A percentile compares a stretch with the other conserved stretches of the same genome.
Conservation (phyloP, 495 filamentous ascomycete genomes). For the Penicillium riverlandense region DNA sequence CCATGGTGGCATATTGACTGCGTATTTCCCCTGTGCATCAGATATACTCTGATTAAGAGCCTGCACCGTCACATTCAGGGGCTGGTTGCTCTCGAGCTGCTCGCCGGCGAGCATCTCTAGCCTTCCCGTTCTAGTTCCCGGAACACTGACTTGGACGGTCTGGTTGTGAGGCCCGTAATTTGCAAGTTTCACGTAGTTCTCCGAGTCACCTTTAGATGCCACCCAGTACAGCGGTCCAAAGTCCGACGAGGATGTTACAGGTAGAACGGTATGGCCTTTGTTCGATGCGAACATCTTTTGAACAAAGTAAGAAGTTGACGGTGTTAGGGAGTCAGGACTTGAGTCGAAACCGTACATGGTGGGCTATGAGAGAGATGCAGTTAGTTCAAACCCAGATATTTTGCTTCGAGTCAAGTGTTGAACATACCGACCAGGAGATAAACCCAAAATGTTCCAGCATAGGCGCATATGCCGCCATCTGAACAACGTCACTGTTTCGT, state of each 20-base stretch:
- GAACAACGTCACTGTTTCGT: constrained; percentile 52
- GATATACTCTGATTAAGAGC: constrained; percentile 8
- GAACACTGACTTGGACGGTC: constrained; percentile 18
- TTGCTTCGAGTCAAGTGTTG: not conserved
- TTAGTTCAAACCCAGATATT: not conserved
- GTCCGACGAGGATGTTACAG: constrained; percentile 25
- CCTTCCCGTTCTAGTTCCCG: constrained; percentile 14
- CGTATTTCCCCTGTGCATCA: constrained; percentile 11
- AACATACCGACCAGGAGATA: constrained; percentile 31
- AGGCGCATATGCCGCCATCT: constrained; percentile 47
- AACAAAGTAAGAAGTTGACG: constrained; percentile 27
- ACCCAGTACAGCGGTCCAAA: constrained; percentile 56
- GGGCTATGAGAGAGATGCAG: constrained; percentile 13
- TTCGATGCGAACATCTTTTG: constrained; percentile 46
- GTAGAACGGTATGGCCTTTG: constrained; percentile 49
- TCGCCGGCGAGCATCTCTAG: constrained; percentile 22
- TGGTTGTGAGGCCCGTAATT: constrained; percentile 18
- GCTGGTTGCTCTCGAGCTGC: constrained; percentile 12
- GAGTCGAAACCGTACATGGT: constrained; percentile 37
- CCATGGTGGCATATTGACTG: constrained; percentile 20
- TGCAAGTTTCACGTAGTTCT: constrained; percentile 28
- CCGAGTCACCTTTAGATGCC: constrained; percentile 32
- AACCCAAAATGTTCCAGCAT: constrained; percentile 38
- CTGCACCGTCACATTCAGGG: constrained; percentile 12
- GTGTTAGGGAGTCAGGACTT: constrained; percentile 33